Evolutionary conservation across 2,329 filamentous ascomycete species (phyloP).

Genomic region (Clarireedia paspali): DNA sequence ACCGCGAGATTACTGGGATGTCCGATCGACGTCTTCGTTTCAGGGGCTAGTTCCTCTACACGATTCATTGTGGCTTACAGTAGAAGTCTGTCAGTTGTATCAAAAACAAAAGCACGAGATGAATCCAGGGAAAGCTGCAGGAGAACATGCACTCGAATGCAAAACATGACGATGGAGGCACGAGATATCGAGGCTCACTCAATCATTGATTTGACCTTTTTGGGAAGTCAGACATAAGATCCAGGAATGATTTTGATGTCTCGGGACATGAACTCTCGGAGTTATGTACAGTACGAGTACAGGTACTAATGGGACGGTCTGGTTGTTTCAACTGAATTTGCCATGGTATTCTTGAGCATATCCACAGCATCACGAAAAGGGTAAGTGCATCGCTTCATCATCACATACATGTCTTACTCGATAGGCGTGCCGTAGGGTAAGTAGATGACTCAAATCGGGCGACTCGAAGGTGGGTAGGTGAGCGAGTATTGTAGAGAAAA

Average conservation of each 20-base stretch:
- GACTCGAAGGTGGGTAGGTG: too few relatives aligned
- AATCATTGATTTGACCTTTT: not conserved
- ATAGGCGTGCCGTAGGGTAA: too few relatives aligned
- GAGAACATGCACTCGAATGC: not conserved
- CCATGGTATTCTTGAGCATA: not conserved
- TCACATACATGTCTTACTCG: constrained; percentile 11
- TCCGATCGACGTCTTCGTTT: constrained; percentile 4
- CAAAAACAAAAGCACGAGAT: constrained; percentile 2
- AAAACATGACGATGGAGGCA: not conserved
- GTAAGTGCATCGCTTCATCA: constrained; percentile 6
- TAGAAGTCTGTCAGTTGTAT: not conserved
- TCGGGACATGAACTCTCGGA: constrained; percentile 3
- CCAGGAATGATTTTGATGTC: constrained; percentile 1
- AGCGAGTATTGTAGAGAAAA: too few relatives aligned
- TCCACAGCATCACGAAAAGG: constrained; percentile 1
- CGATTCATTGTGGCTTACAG: not conserved
- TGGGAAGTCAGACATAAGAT: not conserved
- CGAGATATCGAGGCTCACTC: not conserved
- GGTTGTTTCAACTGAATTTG: constrained; percentile 4
- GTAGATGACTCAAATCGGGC: too few relatives aligned
- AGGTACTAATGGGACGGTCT: not conserved
- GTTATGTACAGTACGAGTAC: constrained; percentile 6
- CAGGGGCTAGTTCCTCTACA: not conserved
- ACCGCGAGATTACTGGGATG: constrained; percentile 2
- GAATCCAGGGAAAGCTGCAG: constrained; percentile 3